Percentiles rank a stretch among this genome's conserved stretches.
These are phyloP conservation scores for Pseudoperonospora humuli DNA, from an alignment of 352 stramenopile genomes.

Conservation along the genomic window DNA sequence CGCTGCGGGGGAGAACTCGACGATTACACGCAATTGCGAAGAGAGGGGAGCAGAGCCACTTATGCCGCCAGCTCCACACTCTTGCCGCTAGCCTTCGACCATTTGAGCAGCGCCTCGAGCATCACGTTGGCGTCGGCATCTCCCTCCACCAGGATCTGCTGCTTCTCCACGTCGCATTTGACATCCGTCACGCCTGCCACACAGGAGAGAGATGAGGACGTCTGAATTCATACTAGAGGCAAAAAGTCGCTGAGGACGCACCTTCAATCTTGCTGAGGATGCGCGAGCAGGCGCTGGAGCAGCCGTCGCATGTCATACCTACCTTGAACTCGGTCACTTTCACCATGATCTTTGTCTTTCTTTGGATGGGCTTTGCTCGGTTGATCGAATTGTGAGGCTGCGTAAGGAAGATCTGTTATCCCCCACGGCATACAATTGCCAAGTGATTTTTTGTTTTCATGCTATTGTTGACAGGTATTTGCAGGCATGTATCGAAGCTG, in stretches of 20 bases:
- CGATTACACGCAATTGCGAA: too few species aligned
- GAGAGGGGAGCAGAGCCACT: background rate
- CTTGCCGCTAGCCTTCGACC: conserved; percentile 84
- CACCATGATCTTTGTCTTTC: conserved; percentile 24
- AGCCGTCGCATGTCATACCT: conserved; percentile 87
- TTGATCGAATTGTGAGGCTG: conserved; percentile 25
- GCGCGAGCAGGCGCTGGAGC: conserved; percentile 81
- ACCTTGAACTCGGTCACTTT: conserved; percentile 86
- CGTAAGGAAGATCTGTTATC: background rate
- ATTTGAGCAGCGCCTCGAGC: conserved; percentile 84
- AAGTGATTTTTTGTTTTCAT: background rate
- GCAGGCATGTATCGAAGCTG: too few species aligned
- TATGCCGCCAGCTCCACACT: conserved; percentile 73
- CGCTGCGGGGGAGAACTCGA: too few species aligned
- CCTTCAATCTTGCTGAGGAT: conserved; percentile 87
- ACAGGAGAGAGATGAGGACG: background rate
- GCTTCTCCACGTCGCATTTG: conserved; percentile 82
- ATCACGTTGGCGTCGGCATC: conserved; percentile 70
- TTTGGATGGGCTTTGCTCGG: conserved; percentile 6
- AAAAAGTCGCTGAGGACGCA: conserved; percentile 13
- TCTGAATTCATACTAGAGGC: background rate
- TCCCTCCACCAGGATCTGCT: conserved; percentile 79
- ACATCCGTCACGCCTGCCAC: conserved; percentile 68
- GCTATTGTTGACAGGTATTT: conserved; percentile 1
- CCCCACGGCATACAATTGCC: background rate